Conservation (phyloP, 140 eudicot species). For the Erigeron philadelphicus region DNA sequence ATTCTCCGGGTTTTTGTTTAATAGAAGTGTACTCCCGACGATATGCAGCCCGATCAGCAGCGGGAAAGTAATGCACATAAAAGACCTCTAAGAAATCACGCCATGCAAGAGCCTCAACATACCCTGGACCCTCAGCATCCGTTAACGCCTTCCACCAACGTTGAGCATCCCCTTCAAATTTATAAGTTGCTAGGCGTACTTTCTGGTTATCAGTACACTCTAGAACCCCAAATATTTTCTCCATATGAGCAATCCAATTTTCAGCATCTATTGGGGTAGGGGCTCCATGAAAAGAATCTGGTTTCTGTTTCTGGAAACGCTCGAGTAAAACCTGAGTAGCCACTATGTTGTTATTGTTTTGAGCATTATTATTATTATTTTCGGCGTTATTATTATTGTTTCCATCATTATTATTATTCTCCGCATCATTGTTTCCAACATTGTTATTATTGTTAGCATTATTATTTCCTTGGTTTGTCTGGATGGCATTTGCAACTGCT, state of each 20-base stretch:
- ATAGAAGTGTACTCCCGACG: background rate
- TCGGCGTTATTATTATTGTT: background rate
- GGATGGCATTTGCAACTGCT: background rate
- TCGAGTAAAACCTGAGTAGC: background rate
- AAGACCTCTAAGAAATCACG: background rate
- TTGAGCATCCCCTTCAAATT: slow-evolving; percentile 19
- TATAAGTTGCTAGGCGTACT: background rate
- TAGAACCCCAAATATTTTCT: slow-evolving; percentile 6
- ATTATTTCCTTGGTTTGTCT: background rate
- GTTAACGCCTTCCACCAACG: slow-evolving; percentile 10
- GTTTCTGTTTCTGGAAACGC: background rate
- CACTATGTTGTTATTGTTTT: too few relatives aligned
- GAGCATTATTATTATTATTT: too few relatives aligned
- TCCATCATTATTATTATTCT: too few relatives aligned
- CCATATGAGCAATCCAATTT: slow-evolving; percentile 2
- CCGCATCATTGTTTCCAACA: too few relatives aligned
- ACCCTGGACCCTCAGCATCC: background rate
- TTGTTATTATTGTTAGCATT: background rate
- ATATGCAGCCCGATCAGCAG: background rate
- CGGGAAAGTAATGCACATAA: background rate
- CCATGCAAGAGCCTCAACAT: slow-evolving; percentile 4
- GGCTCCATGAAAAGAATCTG: background rate
- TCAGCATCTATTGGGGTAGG: slow-evolving; percentile 6
- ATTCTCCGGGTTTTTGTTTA: background rate
- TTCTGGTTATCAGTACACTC: slow-evolving; percentile 4